A percentile compares a stretch with the other conserved stretches of the same genome.
phyloP scores from a whole-genome alignment of 805 yeast species.

The Lachancea cidri region DNA sequence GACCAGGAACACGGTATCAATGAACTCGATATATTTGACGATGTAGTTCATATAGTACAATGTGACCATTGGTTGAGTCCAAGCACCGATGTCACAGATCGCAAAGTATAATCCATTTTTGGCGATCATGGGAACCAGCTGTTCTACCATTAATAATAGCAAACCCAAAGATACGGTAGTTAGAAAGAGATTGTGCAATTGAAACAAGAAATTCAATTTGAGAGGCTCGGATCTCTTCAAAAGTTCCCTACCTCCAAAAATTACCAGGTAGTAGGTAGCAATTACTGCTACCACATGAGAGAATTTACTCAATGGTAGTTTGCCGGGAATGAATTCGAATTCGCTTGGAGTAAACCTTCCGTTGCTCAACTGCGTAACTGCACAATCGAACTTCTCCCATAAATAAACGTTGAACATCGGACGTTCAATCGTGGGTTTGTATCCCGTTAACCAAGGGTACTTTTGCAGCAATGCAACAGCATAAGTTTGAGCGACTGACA shows the following conservation, averaged over 20 bases:
- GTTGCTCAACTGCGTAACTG: slow-evolving; percentile 16
- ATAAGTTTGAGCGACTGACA: slow-evolving; percentile 9
- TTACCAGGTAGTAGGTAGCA: slow-evolving; percentile 65
- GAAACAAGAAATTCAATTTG: slow-evolving; percentile 72
- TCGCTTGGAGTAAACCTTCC: slow-evolving; percentile 35
- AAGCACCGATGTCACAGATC: slow-evolving; percentile 71
- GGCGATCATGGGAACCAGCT: slow-evolving; percentile 70
- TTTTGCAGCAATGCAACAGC: slow-evolving; percentile 18
- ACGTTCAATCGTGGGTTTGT: slow-evolving; percentile 30
- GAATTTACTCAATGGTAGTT: slow-evolving; percentile 64
- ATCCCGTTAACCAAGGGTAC: slow-evolving; percentile 17
- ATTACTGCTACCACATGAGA: slow-evolving; percentile 55
- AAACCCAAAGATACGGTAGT: slow-evolving; percentile 64
- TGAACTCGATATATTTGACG: slow-evolving; percentile 81
- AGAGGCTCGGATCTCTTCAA: slow-evolving; percentile 58
- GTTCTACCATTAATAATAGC: slow-evolving; percentile 72
- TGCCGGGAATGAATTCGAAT: slow-evolving; percentile 61
- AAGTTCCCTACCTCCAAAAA: slow-evolving; percentile 78
- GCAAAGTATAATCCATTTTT: slow-evolving; percentile 77
- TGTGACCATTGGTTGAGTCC: slow-evolving; percentile 78
- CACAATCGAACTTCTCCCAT: slow-evolving; percentile 27
- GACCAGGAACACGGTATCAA: slow-evolving; percentile 89
- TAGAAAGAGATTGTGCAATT: slow-evolving; percentile 74
- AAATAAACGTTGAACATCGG: slow-evolving; percentile 33
- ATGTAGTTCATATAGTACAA: slow-evolving; percentile 88